Conservation (phyloP, 768 basidiomycete genomes). For the Aureoboletus auriporus region DNA sequence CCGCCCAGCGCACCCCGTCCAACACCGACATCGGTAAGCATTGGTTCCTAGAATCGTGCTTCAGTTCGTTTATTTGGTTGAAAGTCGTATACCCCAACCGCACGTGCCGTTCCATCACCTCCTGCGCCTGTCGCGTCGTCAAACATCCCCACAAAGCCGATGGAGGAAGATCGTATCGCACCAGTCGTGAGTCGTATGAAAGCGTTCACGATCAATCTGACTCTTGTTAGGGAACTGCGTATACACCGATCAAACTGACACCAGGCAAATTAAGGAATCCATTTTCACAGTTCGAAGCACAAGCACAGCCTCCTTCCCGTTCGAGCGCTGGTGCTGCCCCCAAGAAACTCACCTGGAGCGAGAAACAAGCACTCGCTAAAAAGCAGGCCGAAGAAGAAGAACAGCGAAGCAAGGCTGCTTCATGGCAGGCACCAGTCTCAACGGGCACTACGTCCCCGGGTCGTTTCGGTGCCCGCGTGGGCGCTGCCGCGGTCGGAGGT, state of each 20-base stretch:
- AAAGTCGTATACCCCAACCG: conserved; percentile 22
- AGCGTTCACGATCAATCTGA: not conserved
- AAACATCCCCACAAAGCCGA: conserved; percentile 57
- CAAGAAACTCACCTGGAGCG: conserved; percentile 91
- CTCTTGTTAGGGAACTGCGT: conserved; percentile 61
- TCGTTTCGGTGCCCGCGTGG: conserved; percentile 29
- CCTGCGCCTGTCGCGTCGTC: conserved; percentile 42
- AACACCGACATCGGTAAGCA: conserved; percentile 33
- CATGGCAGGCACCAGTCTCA: conserved; percentile 37
- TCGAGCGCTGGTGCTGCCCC: conserved; percentile 12
- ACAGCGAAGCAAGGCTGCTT: conserved; percentile 54
- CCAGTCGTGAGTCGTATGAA: conserved; percentile 48
- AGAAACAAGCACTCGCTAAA: conserved; percentile 89
- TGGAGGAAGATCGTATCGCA: conserved; percentile 77
- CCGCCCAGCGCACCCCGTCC: conserved; percentile 42
- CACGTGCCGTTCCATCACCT: conserved; percentile 28
- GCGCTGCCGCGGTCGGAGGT: conserved; percentile 29
- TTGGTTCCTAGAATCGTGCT: not conserved
- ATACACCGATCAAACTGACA: conserved; percentile 81
- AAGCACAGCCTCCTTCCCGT: conserved; percentile 33
- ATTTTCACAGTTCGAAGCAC: conserved; percentile 60
- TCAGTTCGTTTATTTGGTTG: not conserved
- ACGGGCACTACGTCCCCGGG: conserved; percentile 38
- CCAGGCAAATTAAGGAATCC: conserved; percentile 89
- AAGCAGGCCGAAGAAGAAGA: conserved; percentile 81